Evolutionary conservation across 768 basidiomycete genomes (phyloP), one percentile per base, ranked within the genome.

Genomic region (Boletellus emodensis): DNA sequence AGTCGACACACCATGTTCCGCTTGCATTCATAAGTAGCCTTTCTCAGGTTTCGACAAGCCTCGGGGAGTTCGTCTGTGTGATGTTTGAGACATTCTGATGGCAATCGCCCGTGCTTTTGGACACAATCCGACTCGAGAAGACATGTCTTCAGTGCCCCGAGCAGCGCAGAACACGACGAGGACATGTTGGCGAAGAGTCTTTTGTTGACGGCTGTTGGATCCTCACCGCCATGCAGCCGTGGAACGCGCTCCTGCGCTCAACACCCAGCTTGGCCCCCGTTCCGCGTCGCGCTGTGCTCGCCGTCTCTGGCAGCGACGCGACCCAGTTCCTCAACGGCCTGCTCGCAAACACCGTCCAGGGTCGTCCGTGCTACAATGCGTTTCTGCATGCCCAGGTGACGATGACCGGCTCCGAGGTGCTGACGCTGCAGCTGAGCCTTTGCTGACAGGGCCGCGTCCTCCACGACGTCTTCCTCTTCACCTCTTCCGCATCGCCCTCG

Each of bases 21-120:
- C 68, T 95, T 95, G 72, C 93, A 95, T 57, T 94, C 90, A 58
- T 88, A 93, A 1, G 87, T 84, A 11, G 90, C 89, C 67, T 82
- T 83, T 45, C 93, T 77, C 48, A 95, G 71, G 24, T 82, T 78
- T 63, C 82, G 81, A 65, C 93, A 95, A 59, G 86, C 77, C 58
- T 87, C 83, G 2, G 93, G 91, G 22, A 95, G 76, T 55, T 91
- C 85, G 47, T 84, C 73, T 20, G 69, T 71, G 68, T 94, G 88
- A 24, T 88, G 63, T 59, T 78, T 82, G 42, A 95, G 76, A 68
- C 93, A 95, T 30, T 90, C 87, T 0, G 90, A 92, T 7, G 93
- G 93, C n/a, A 88, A 74, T 47, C 75, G 70, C 3, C 85, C 82
- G 30, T 91, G 75, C 63, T 88, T 89, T 20, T 87, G 66, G 43